Percentiles rank a stretch among this genome's conserved stretches.
These are phyloP conservation scores for Drosera capensis DNA, from an alignment of 148 eudicot species.

Conservation along the genomic window DNA sequence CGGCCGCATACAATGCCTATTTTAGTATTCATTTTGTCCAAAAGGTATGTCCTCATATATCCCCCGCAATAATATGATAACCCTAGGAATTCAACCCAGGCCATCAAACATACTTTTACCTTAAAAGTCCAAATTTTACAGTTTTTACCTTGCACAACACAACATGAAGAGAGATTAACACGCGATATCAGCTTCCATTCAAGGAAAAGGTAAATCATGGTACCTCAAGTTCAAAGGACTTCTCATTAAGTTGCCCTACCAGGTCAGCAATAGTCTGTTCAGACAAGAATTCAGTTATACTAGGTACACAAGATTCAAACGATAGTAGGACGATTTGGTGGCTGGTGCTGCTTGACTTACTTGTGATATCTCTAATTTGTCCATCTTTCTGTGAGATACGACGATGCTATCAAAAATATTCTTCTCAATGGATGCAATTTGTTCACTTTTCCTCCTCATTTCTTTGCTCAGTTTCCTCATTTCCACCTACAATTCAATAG, in stretches of 20 bases:
- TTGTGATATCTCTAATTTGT: constrained; percentile 41
- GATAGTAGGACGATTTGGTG: neutral
- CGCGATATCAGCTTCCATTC: neutral
- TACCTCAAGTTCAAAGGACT: constrained; percentile 94
- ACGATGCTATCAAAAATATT: constrained; percentile 46
- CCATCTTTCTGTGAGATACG: constrained; percentile 32
- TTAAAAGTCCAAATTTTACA: too few species aligned
- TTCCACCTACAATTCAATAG: constrained; percentile 37
- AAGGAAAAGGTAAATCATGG: neutral
- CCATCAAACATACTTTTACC: too few species aligned
- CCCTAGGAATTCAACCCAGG: too few species aligned
- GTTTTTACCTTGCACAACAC: too few species aligned
- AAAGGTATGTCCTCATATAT: too few species aligned
- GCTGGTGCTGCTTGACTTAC: constrained; percentile 21
- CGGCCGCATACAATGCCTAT: too few species aligned
- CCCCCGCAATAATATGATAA: too few species aligned
- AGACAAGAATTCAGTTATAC: neutral
- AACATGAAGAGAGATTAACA: too few species aligned
- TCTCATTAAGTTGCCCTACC: constrained; percentile 71
- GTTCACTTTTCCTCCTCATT: constrained; percentile 49
- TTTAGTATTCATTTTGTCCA: too few species aligned
- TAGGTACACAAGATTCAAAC: constrained; percentile 1
- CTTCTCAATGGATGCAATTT: constrained; percentile 60
- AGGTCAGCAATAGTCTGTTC: constrained; percentile 68
- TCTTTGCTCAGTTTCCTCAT: constrained; percentile 65